Evolutionary conservation across 2,329 filamentous ascomycete species (phyloP).

Genomic region (Diaporthe citri): DNA sequence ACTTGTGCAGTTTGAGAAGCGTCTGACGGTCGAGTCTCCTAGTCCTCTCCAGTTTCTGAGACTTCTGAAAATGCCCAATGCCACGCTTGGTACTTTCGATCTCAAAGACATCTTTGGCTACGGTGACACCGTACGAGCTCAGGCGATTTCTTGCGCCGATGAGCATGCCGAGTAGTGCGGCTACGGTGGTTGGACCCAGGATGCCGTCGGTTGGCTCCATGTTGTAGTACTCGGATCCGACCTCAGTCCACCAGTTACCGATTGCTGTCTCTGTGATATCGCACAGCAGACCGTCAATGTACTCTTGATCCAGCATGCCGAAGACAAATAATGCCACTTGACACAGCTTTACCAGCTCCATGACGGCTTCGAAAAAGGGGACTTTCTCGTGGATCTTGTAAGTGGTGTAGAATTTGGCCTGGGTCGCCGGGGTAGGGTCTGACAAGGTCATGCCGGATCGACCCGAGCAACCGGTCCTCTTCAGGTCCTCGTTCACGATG

Average conservation of each 20-base stretch:
- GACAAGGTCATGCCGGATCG: slow-evolving; percentile 86
- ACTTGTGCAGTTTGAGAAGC: slow-evolving; percentile 81
- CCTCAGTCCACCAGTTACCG: slow-evolving; percentile 95
- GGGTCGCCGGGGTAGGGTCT: slow-evolving; percentile 82
- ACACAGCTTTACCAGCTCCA: slow-evolving; percentile 91
- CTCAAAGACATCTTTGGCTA: slow-evolving; percentile 93
- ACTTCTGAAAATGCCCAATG: slow-evolving; percentile 90
- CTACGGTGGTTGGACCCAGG: slow-evolving; percentile 90
- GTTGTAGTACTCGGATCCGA: slow-evolving; percentile 92
- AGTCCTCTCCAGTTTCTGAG: slow-evolving; percentile 82
- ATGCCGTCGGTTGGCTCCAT: slow-evolving; percentile 94
- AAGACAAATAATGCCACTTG: slow-evolving; percentile 91
- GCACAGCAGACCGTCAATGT: slow-evolving; percentile 91
- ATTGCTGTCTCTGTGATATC: slow-evolving; percentile 93
- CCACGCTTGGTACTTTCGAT: slow-evolving; percentile 84
- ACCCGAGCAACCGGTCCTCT: slow-evolving; percentile 91
- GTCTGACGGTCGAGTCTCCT: slow-evolving; percentile 87
- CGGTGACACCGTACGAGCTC: slow-evolving; percentile 84
- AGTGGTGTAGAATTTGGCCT: slow-evolving; percentile 91
- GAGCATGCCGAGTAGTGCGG: slow-evolving; percentile 86
- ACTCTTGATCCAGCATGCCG: slow-evolving; percentile 86
- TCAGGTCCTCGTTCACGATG: slow-evolving; percentile 94
- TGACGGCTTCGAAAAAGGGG: slow-evolving; percentile 80
- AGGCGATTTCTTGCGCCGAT: slow-evolving; percentile 92
- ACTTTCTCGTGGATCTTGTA: slow-evolving; percentile 90